Evolutionary conservation across 345 rosid species (phyloP), one percentile per base, ranked within the genome.

Genomic region (Boechera divaricarpa): DNA sequence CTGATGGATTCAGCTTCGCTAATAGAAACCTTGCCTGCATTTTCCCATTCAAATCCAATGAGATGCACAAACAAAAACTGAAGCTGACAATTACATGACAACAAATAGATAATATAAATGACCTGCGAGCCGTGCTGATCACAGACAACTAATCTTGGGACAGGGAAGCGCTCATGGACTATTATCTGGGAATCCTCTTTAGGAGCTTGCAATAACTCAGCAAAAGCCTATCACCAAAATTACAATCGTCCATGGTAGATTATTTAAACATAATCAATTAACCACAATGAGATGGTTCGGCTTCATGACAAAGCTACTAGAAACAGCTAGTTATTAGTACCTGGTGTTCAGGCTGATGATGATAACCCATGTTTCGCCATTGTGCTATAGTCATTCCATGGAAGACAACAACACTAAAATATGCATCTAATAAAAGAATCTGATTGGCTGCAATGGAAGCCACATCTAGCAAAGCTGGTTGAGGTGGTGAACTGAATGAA

Each of bases 51-150:
- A 36, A 13, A 56, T 28, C 69, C 45, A 45, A 4, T 61, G 3
- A 32, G 38, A 47, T 45, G 28, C 21, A 13, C 3, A 32, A 15
- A 64, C 54, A 54, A 15, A 41, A 54, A 41, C 49, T n/a, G 45
- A 49, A 60, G 62, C 36, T 39, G 45, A 39, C 16, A 58, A 28
- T 60, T 60, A 38, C 47, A 18, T 38, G 47, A 18, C 0, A 4
- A n/a, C 47, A 60, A 36, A 38, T 10, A 18, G 47, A 36, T 4
- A 47, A 58, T 11, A 36, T 4, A 11, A 56, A 33, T 10, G 55
- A 90, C 98, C 98, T 94, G 98, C 32, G 98, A 94, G 75, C 98
- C 98, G 80, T 94, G 98, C 82, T 92, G 98, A 83, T 94, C 98
- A 70, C 98, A 94, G 0, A 94, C 90, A 49, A 94, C 98, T 84